Conservation (phyloP, 2,329 filamentous ascomycete genomes). For the Zymoseptoria passerinii region DNA sequence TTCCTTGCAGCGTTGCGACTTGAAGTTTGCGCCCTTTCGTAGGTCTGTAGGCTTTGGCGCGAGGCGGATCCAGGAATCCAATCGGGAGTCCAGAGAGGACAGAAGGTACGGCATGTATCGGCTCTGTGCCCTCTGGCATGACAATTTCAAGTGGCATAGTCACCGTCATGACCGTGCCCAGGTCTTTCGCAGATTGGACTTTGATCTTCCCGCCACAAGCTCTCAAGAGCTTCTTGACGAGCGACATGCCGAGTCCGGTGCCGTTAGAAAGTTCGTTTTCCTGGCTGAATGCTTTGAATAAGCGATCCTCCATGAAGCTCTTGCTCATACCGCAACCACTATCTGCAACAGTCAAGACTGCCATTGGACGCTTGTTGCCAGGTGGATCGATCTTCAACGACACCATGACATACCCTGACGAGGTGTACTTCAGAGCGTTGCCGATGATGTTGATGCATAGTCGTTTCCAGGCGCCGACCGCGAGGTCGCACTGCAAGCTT, state of each 20-base stretch:
- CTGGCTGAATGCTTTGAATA: conserved; percentile 58
- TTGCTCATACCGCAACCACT: conserved; percentile 58
- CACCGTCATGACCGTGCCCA: conserved; percentile 16
- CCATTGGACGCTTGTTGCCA: conserved; percentile 17
- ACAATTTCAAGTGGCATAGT: conserved; percentile 8
- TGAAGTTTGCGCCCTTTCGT: neutral
- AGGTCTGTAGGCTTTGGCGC: neutral
- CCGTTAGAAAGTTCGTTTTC: conserved; percentile 55
- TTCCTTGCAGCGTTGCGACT: neutral
- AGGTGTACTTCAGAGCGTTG: conserved; percentile 43
- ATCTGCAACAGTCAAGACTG: conserved; percentile 43
- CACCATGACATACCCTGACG: conserved; percentile 35
- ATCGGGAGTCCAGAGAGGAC: neutral
- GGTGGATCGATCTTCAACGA: conserved; percentile 16
- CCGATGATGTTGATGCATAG: conserved; percentile 41
- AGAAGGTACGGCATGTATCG: neutral
- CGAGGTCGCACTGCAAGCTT: conserved; percentile 36
- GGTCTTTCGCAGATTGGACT: conserved; percentile 22
- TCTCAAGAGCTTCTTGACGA: conserved; percentile 53
- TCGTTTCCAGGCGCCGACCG: conserved; percentile 40
- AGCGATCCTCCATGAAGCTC: conserved; percentile 52
- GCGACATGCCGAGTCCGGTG: conserved; percentile 57
- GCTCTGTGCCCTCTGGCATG: neutral
- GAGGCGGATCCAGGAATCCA: neutral
- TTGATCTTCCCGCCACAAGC: conserved; percentile 51